These are phyloP conservation scores for Boletus speciosus DNA, from an alignment of 768 basidiomycete genomes.

Conservation along the genomic window DNA sequence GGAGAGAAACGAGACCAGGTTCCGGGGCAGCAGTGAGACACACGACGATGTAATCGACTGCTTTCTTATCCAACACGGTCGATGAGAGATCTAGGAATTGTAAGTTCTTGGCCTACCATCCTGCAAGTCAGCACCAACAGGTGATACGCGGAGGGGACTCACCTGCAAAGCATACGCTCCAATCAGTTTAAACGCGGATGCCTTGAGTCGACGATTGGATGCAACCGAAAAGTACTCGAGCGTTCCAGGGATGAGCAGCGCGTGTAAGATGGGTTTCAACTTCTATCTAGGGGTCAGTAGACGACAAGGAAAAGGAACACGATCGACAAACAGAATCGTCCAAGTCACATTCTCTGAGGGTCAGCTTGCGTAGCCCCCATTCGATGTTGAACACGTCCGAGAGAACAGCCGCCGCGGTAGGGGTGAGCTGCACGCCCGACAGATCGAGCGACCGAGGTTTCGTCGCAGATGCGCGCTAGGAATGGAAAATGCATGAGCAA, in stretches of 20 bases:
- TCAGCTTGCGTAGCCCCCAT: constrained; percentile 86
- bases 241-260: constrained; percentile 78
- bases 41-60: constrained; percentile 75
- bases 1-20: constrained; percentile 66
- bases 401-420: constrained; percentile 69
- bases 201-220: constrained; percentile 79
- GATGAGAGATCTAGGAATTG: constrained; percentile 91
- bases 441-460: constrained; percentile 73
- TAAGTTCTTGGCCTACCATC: constrained; percentile 61
- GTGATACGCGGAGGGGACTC: neutral
- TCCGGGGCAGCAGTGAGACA: constrained; percentile 46
- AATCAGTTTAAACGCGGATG: constrained; percentile 70
- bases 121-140: neutral
- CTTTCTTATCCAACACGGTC: constrained; percentile 78
- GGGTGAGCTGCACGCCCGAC: constrained; percentile 73
- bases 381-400: constrained; percentile 91
- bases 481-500: neutral
- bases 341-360: constrained; percentile 82
- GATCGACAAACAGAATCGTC: constrained; percentile 62
- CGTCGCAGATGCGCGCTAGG: constrained; percentile 48
- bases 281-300: constrained; percentile 40
- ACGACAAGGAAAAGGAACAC: neutral
- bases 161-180: constrained; percentile 81
- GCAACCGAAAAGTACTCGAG: constrained; percentile 83
- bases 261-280: constrained; percentile 86